Percentiles rank a stretch among this genome's conserved stretches.
Conservation (phyloP, 2,329 filamentous ascomycete genomes). For the Nothophaeocryptopus gaeumannii region DNA sequence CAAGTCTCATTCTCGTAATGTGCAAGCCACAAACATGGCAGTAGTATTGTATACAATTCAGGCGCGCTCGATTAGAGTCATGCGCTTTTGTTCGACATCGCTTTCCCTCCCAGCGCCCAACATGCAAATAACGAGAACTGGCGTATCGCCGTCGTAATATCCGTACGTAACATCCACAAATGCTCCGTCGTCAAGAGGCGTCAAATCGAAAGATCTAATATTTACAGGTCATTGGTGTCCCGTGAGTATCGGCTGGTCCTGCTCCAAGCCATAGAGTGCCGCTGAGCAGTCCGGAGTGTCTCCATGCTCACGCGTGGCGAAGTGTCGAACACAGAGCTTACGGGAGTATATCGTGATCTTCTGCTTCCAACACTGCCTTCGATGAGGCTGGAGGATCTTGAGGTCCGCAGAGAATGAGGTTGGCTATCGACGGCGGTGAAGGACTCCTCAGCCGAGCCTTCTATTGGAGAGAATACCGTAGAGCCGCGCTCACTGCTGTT, state of each 20-base stretch:
- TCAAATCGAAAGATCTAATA: background rate
- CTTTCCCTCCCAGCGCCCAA: no score
- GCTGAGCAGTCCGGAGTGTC: constrained; percentile 33
- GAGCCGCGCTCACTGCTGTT: constrained; percentile 28
- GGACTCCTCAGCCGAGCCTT: constrained; percentile 7
- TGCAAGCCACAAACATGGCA: no score
- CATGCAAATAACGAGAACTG: no score
- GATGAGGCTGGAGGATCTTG: constrained; percentile 13
- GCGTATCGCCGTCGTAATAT: no score
- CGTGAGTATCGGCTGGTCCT: constrained; percentile 8
- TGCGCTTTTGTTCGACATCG: no score
- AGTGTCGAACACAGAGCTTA: constrained; percentile 43
- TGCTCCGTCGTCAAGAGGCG: no score
- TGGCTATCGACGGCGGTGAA: constrained; percentile 13
- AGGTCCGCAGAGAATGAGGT: constrained; percentile 2
- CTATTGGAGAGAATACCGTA: constrained; percentile 11
- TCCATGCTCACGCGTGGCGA: constrained; percentile 41
- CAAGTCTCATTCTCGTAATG: no score
- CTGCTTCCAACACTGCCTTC: constrained; percentile 21
- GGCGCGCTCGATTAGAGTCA: no score
- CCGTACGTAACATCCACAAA: no score
- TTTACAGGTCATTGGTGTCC: constrained; percentile 18
- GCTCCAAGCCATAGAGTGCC: constrained; percentile 14
- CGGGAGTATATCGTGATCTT: constrained; percentile 33
- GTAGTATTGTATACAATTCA: no score